A percentile compares a stretch with the other conserved stretches of the same genome.
Conservation (phyloP, 2,329 filamentous ascomycete genomes). For the Venturia nashicola region DNA sequence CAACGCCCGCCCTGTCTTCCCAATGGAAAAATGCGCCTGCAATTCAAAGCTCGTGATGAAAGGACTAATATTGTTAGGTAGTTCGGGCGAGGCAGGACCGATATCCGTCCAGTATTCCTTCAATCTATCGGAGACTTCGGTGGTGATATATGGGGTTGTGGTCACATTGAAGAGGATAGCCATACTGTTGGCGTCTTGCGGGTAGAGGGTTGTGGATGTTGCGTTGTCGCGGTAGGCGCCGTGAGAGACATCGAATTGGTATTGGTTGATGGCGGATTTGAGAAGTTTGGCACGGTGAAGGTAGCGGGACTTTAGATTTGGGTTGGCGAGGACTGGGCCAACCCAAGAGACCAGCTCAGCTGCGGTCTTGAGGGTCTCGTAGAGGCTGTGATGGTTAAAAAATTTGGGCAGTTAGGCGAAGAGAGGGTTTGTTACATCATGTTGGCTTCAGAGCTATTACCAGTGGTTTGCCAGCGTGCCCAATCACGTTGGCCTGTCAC, state of each 20-base stretch:
- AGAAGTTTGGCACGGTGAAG: slow-evolving; percentile 13
- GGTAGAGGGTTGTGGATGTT: slow-evolving; percentile 25
- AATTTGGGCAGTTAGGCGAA: background rate
- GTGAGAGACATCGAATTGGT: slow-evolving; percentile 17
- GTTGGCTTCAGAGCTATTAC: slow-evolving; percentile 39
- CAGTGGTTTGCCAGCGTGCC: slow-evolving; percentile 25
- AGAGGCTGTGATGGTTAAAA: slow-evolving; percentile 20
- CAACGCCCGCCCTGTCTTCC: slow-evolving; percentile 38
- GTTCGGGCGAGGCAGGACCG: slow-evolving; percentile 43
- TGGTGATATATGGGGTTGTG: slow-evolving; percentile 19
- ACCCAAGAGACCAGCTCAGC: slow-evolving; percentile 19
- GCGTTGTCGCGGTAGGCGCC: slow-evolving; percentile 27
- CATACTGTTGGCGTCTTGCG: slow-evolving; percentile 44
- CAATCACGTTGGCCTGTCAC: slow-evolving; percentile 39
- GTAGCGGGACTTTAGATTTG: slow-evolving; percentile 12
- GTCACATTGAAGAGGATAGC: slow-evolving; percentile 38
- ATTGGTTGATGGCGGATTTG: slow-evolving; percentile 17
- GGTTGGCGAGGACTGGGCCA: slow-evolving; percentile 16
- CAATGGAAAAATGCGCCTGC: slow-evolving; percentile 40
- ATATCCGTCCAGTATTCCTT: slow-evolving; percentile 43
- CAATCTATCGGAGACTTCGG: slow-evolving; percentile 32
- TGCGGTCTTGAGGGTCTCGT: slow-evolving; percentile 24
- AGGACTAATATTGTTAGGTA: slow-evolving; percentile 44
- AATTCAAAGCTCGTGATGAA: slow-evolving; percentile 49
- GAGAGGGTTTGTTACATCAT: slow-evolving; percentile 24